Percentiles rank a stretch among this genome's conserved stretches.
phyloP scores from a whole-genome alignment of 805 yeast genomes.

The Spathaspora girioi region DNA sequence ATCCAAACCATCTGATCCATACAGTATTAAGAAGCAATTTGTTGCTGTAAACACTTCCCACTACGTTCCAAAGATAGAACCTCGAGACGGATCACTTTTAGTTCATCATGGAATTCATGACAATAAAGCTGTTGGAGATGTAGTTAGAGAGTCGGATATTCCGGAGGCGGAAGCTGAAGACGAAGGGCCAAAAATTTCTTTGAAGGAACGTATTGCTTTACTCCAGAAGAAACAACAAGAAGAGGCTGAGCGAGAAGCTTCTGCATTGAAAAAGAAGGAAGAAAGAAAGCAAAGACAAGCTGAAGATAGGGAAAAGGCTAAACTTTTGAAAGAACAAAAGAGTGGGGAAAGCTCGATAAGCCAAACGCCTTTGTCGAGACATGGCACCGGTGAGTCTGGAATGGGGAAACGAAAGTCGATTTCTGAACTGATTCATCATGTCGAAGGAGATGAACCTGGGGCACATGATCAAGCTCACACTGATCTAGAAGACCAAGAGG shows the following conservation, averaged over 20 bases:
- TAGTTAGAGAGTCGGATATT: constrained; percentile 21
- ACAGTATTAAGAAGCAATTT: constrained; percentile 50
- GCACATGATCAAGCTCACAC: neutral
- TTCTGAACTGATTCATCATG: constrained; percentile 13
- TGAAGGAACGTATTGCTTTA: constrained; percentile 82
- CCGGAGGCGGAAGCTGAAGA: constrained; percentile 31
- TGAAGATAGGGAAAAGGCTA: constrained; percentile 25
- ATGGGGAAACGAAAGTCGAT: constrained; percentile 6
- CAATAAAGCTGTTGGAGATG: constrained; percentile 15
- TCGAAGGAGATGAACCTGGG: constrained; percentile 6
- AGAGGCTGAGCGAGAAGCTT: constrained; percentile 71
- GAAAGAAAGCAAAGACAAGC: constrained; percentile 45
- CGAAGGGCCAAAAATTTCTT: constrained; percentile 70
- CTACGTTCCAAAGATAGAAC: constrained; percentile 49
- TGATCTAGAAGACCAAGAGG: constrained; percentile 5
- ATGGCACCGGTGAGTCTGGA: constrained; percentile 8
- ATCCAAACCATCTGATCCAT: constrained; percentile 41
- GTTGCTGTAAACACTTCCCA: constrained; percentile 56
- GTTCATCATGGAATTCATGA: constrained; percentile 26
- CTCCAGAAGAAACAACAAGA: constrained; percentile 78
- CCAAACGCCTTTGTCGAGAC: neutral
- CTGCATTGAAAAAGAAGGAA: constrained; percentile 49
- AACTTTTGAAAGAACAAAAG: constrained; percentile 14
- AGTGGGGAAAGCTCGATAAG: constrained; percentile 8
- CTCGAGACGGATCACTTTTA: constrained; percentile 35